Evolutionary conservation across 306 rosid species (phyloP), one percentile per base, ranked within the genome.

Genomic region (Elaeagnus macrophylla): DNA sequence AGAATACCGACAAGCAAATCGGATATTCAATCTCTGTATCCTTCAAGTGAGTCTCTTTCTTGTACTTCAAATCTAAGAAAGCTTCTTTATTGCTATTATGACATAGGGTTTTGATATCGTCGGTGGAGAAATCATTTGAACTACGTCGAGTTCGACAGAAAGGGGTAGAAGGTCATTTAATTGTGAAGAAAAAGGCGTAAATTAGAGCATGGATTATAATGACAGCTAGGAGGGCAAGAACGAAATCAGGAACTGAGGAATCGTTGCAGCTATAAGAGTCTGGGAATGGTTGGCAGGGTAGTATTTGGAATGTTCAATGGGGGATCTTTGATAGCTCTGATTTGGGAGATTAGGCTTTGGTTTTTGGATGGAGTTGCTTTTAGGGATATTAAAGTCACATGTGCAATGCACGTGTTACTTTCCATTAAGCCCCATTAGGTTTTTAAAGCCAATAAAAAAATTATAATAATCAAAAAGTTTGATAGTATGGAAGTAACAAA

Each of bases 221-320:
- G 56, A 88, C 60, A 35, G 94, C 94, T 37, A 88, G 7, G 36
- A 88, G 76, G 12, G 80, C 88, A 61, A 88, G 77, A 61, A 88
- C 71, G 78, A 88, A 88, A 46, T 79, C 81, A 3, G 84, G 79
- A n/a, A 94, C 91, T 8, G 94, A 84, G 49, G 84, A 74, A 77
- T 82, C 85, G 3, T 79, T 63, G 61, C 77, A 60, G 53, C 82
- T 77, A 0, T 75, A 80, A 0, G 62, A 10, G 0, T 36, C 73
- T 4, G 78, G 65, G 51, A 68, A 75, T 7, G 82, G 81, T 8
- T 72, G 75, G 5, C 78, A 77, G 3, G 86, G 84, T n/a, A n/a
- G n/a, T n/a, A n/a, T n/a, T n/a, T n/a, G n/a, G n/a, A n/a, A n/a
- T n/a, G n/a, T n/a, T n/a, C n/a, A n/a, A n/a, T n/a, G n/a, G n/a